A percentile compares a stretch with the other conserved stretches of the same genome.
These are phyloP conservation scores for Jaltomata sinuosa DNA, from an alignment of 257 asterid species.

Conservation along the genomic window DNA sequence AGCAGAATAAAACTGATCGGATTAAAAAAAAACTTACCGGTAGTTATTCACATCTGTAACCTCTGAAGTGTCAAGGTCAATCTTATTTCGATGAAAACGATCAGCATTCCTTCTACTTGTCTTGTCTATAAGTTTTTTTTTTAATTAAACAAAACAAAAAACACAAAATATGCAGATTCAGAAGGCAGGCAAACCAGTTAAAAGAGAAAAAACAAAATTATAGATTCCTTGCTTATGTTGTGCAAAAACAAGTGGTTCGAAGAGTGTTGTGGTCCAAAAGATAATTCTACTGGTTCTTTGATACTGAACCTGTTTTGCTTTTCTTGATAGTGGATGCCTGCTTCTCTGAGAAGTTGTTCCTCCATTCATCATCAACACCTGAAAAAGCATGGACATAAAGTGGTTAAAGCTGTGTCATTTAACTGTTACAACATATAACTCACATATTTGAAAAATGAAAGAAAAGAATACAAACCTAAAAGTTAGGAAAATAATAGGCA, in stretches of 20 bases:
- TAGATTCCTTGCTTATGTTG: slow-evolving; percentile 1
- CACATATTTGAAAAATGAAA: slow-evolving; percentile 29
- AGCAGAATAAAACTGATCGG: background rate
- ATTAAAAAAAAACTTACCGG: slow-evolving; percentile 26
- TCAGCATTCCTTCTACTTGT: slow-evolving; percentile 31
- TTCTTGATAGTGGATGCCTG: slow-evolving; percentile 83
- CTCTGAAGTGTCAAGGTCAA: slow-evolving; percentile 60
- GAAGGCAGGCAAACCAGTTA: background rate
- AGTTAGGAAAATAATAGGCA: background rate
- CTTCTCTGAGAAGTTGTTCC: slow-evolving; percentile 65
- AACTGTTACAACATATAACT: slow-evolving; percentile 36
- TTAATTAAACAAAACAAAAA: background rate
- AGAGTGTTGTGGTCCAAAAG: slow-evolving; percentile 60
- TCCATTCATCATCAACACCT: slow-evolving; percentile 97
- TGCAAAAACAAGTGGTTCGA: slow-evolving; percentile 2
- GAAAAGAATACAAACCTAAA: slow-evolving; percentile 2
- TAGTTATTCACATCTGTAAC: slow-evolving; percentile 60
- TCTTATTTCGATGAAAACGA: slow-evolving; percentile 46
- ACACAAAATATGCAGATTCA: background rate
- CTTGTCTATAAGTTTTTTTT: slow-evolving; percentile 31
- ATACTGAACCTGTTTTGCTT: slow-evolving; percentile 75
- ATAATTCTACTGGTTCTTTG: slow-evolving; percentile 22
- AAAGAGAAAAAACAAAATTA: background rate
- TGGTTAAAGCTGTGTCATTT: slow-evolving; percentile 40
- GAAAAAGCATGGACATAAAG: slow-evolving; percentile 45